phyloP scores from a whole-genome alignment of 2,329 filamentous ascomycete species.

The Ustulina deusta region DNA sequence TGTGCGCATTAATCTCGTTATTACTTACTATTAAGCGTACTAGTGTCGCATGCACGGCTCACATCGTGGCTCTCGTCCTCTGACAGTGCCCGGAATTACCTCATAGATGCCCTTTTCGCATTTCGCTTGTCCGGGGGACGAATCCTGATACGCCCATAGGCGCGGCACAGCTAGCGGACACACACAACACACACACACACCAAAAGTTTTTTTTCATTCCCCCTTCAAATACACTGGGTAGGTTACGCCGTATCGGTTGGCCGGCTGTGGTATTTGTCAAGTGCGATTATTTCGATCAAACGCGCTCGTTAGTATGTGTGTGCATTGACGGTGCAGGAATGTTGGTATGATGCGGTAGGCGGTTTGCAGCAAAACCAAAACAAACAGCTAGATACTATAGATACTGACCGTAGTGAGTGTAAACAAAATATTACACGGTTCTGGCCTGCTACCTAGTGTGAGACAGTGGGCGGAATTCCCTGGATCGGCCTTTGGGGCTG shows the following conservation, averaged over 20 bases:
- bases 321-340: not conserved
- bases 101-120: not conserved
- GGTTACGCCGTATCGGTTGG: not conserved
- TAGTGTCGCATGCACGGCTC: slow-evolving; percentile 20
- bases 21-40: not conserved
- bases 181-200: not conserved
- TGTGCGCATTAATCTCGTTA: slow-evolving; percentile 5
- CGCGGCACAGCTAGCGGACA: slow-evolving; percentile 5
- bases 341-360: not conserved
- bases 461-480: not conserved
- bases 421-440: not conserved
- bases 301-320: not conserved
- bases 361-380: not conserved
- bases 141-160: not conserved
- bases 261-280: not conserved
- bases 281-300: not conserved
- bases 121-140: not conserved
- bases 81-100: slow-evolving; percentile 15
- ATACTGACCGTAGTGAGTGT: not conserved
- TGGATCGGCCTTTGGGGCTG: not conserved
- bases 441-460: not conserved
- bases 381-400: too few relatives aligned
- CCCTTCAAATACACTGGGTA: not conserved
- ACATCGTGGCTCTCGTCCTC: slow-evolving; percentile 13
- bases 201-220: not conserved